A percentile compares a stretch with the other conserved stretches of the same genome.
phyloP scores from a whole-genome alignment of 2,329 filamentous ascomycete genomes.

The Claviceps quebecensis region DNA sequence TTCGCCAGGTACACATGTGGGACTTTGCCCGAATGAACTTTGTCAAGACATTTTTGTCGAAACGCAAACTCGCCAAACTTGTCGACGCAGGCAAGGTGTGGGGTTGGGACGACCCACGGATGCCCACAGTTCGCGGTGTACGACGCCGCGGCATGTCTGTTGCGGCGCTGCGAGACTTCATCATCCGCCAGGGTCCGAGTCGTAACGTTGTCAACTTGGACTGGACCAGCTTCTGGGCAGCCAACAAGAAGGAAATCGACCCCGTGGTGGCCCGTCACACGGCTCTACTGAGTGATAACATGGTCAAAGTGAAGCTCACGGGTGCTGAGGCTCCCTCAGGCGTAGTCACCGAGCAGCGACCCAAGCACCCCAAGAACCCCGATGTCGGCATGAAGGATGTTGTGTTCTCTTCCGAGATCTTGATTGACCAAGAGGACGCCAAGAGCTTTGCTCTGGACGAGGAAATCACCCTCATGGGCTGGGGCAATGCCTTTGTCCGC shows the following conservation, averaged over 20 bases:
- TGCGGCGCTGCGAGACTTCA: slow-evolving; percentile 67
- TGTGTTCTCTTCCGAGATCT: slow-evolving; percentile 56
- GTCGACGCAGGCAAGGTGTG: slow-evolving; percentile 63
- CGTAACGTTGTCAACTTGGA: slow-evolving; percentile 76
- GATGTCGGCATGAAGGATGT: slow-evolving; percentile 78
- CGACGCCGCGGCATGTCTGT: slow-evolving; percentile 67
- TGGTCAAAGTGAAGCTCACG: slow-evolving; percentile 55
- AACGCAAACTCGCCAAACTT: slow-evolving; percentile 74
- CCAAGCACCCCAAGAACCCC: slow-evolving; percentile 81
- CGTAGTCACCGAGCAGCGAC: slow-evolving; percentile 58
- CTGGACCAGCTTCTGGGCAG: slow-evolving; percentile 60
- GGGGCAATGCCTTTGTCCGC: slow-evolving; percentile 78
- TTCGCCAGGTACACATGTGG: slow-evolving; percentile 71
- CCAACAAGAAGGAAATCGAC: slow-evolving; percentile 74
- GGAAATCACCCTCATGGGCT: slow-evolving; percentile 92
- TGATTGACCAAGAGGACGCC: slow-evolving; percentile 79
- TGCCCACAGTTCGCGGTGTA: slow-evolving; percentile 74
- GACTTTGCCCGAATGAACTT: slow-evolving; percentile 80
- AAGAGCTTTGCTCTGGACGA: slow-evolving; percentile 70
- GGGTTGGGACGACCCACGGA: slow-evolving; percentile 78
- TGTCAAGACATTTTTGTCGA: slow-evolving; percentile 67
- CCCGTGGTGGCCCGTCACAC: slow-evolving; percentile 62
- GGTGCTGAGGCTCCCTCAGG: slow-evolving; percentile 52
- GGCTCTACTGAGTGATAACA: slow-evolving; percentile 54
- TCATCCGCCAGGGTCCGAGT: slow-evolving; percentile 70